These are phyloP conservation scores for Vitellaria paradoxa DNA, from an alignment of 179 eudicot species.

Conservation along the genomic window DNA sequence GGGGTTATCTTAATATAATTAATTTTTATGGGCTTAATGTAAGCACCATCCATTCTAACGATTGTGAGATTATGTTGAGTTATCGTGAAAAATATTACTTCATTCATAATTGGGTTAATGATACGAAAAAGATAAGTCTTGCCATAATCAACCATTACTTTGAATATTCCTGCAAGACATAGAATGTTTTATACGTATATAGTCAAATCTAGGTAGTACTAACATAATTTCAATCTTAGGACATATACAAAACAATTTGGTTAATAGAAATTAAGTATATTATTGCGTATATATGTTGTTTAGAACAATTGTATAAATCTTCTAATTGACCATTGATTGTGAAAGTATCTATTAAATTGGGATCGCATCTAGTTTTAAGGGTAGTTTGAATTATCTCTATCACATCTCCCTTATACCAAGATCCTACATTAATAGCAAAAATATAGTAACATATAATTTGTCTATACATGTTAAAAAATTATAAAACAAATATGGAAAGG, in stretches of 20 bases:
- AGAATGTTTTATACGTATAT: neutral
- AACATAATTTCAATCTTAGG: too few species aligned
- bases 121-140: neutral
- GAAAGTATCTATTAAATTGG: conserved; percentile 4
- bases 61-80: conserved; percentile 24
- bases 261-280: too few species aligned
- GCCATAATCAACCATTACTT: neutral
- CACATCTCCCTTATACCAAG: conserved; percentile 22
- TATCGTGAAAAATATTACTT: conserved; percentile 17
- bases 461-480: too few species aligned
- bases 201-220: too few species aligned
- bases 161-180: conserved; percentile 1
- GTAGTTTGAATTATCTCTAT: conserved; percentile 3
- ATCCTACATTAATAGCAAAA: neutral
- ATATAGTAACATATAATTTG: too few species aligned
- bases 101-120: conserved; percentile 21
- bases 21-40: conserved; percentile 21
- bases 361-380: neutral
- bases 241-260: too few species aligned
- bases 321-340: neutral
- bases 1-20: conserved; percentile 21
- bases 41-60: conserved; percentile 25
- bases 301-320: conserved; percentile 12
- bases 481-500: neutral
- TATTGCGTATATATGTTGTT: neutral